A percentile compares a stretch with the other conserved stretches of the same genome.
Evolutionary conservation across 1,284 basidiomycete genomes (phyloP).

Genomic region (Trametes polyzona): DNA sequence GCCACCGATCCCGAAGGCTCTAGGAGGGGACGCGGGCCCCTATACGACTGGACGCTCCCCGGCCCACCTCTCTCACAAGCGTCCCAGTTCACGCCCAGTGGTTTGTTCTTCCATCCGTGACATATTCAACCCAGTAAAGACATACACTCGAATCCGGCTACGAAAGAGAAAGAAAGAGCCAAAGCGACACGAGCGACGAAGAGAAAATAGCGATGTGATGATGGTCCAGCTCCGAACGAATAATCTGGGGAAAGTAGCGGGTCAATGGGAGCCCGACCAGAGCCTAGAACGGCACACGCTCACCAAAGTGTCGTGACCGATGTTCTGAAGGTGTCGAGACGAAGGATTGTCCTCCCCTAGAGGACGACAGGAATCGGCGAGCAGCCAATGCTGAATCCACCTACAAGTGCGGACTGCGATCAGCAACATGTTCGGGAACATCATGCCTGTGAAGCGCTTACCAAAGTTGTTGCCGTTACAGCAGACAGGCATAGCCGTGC

Average conservation of each 20-base stretch:
- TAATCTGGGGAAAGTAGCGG: not conserved
- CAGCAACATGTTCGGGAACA: not conserved
- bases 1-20: no score
- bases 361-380: constrained; percentile 5
- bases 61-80: no score
- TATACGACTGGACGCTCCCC: no score
- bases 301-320: not conserved
- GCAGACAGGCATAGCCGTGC: constrained; percentile 17
- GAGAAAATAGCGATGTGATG: constrained; percentile 19
- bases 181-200: constrained; percentile 16
- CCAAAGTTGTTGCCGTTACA: constrained; percentile 19
- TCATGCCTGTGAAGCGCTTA: not conserved
- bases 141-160: constrained; percentile 22
- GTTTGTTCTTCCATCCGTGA: not conserved
- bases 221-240: not conserved
- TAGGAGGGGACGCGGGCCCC: no score
- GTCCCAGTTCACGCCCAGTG: not conserved
- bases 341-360: not conserved
- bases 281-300: not conserved
- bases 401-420: not conserved
- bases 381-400: constrained; percentile 13
- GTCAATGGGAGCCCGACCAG: no score
- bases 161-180: constrained; percentile 18
- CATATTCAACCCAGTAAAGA: not conserved
- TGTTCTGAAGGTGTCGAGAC: not conserved